Percentiles rank a stretch among this genome's conserved stretches.
These are phyloP conservation scores for Trametopsis cervina DNA, from an alignment of 768 basidiomycete genomes.

Conservation along the genomic window DNA sequence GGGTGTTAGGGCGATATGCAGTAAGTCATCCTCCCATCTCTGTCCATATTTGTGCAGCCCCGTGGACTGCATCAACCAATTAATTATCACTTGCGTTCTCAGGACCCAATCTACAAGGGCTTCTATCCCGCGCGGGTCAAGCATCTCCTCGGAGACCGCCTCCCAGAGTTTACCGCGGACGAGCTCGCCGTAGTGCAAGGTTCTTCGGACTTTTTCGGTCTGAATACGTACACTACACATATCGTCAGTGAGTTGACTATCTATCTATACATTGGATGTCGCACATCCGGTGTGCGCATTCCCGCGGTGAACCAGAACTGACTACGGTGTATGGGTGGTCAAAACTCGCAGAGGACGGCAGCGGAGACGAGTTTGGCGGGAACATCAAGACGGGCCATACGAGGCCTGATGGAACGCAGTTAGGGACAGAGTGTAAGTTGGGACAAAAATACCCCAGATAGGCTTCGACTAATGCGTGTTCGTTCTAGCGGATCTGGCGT, in stretches of 20 bases:
- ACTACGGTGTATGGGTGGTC: neutral
- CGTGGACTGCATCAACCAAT: too few relatives aligned
- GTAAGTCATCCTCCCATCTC: too few relatives aligned
- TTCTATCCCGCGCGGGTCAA: slow-evolving; percentile 56
- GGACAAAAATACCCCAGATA: neutral
- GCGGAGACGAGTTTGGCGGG: slow-evolving; percentile 59
- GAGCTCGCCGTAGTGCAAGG: slow-evolving; percentile 52
- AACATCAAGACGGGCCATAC: slow-evolving; percentile 55
- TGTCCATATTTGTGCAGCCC: too few relatives aligned
- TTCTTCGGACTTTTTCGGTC: slow-evolving; percentile 66
- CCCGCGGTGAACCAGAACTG: neutral
- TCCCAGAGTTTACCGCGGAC: slow-evolving; percentile 49
- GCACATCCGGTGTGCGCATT: too few relatives aligned
- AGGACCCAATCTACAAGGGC: slow-evolving; percentile 69
- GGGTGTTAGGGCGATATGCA: slow-evolving; percentile 15
- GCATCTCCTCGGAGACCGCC: slow-evolving; percentile 48
- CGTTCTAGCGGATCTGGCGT: slow-evolving; percentile 27
- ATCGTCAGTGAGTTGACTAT: slow-evolving; percentile 40
- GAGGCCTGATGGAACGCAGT: slow-evolving; percentile 54
- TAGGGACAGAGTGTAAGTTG: slow-evolving; percentile 49
- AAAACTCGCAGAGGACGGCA: slow-evolving; percentile 40
- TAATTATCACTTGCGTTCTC: too few relatives aligned
- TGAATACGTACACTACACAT: slow-evolving; percentile 69
- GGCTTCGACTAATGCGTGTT: neutral
- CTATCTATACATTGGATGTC: neutral